Conservation (phyloP, 208 protist species). For the Herpetomonas samuelpessoai region DNA sequence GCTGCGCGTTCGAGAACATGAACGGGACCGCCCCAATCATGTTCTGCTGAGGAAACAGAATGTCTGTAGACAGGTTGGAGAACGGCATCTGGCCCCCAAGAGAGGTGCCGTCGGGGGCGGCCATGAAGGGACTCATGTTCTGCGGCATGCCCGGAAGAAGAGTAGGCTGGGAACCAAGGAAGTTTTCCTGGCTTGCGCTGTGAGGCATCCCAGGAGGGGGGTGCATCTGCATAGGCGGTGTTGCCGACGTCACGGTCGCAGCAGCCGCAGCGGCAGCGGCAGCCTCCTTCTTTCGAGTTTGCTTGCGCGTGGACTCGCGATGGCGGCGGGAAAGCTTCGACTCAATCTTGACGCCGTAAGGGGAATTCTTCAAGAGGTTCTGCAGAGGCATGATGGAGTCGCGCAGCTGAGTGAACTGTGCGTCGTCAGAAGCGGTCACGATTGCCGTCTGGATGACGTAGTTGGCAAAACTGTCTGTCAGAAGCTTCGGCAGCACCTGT, state of each 20-base stretch:
- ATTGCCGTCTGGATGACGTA: slow-evolving; percentile 98
- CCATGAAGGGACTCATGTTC: slow-evolving; percentile 33
- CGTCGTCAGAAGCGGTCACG: slow-evolving; percentile 82
- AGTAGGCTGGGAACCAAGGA: slow-evolving; percentile 19
- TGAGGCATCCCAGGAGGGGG: background rate
- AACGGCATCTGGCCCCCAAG: slow-evolving; percentile 55
- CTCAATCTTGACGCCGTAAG: slow-evolving; percentile 97
- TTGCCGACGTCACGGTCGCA: background rate
- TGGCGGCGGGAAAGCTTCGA: slow-evolving; percentile 82
- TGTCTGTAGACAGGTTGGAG: slow-evolving; percentile 46
- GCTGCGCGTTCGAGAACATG: slow-evolving; percentile 51
- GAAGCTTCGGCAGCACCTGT: slow-evolving; percentile 82
- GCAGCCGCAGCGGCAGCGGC: slow-evolving; percentile 1
- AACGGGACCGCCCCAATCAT: slow-evolving; percentile 66
- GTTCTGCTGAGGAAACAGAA: slow-evolving; percentile 52
- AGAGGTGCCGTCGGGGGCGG: slow-evolving; percentile 20
- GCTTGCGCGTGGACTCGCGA: slow-evolving; percentile 51
- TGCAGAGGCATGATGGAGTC: slow-evolving; percentile 95
- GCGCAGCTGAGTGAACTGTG: slow-evolving; percentile 91
- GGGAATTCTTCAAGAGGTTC: slow-evolving; percentile 93
- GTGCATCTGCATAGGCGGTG: background rate
- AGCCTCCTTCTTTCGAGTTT: slow-evolving; percentile 37
- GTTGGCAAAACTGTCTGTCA: slow-evolving; percentile 98
- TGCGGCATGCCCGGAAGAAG: slow-evolving; percentile 15
- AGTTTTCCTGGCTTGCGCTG: slow-evolving; percentile 16